phyloP scores from a whole-genome alignment of 495 filamentous ascomycete species.

The Neurospora tetrasperma region DNA sequence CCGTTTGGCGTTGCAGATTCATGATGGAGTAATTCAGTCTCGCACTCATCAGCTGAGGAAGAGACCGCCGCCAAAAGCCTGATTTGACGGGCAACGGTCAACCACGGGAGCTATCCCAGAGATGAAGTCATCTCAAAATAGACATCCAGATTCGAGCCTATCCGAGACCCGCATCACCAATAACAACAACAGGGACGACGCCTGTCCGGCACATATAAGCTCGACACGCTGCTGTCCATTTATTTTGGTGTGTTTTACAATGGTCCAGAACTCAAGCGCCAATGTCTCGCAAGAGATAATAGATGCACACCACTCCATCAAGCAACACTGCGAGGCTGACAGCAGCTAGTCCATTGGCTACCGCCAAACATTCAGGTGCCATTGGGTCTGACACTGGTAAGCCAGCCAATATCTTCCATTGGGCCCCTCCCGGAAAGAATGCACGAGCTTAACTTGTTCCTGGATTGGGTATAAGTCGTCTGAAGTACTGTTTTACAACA shows the following conservation, averaged over 20 bases:
- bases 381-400: background rate
- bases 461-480: conserved; percentile 6
- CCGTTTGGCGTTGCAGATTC: background rate
- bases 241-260: background rate
- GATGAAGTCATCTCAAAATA: background rate
- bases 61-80: background rate
- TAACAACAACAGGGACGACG: background rate
- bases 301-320: background rate
- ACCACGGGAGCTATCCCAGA: background rate
- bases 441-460: conserved; percentile 8
- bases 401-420: background rate
- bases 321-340: background rate
- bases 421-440: background rate
- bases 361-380: background rate
- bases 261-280: background rate
- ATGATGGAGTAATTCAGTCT: background rate
- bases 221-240: background rate
- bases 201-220: background rate
- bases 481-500: background rate
- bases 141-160: background rate
- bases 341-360: background rate
- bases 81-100: background rate
- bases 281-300: background rate
- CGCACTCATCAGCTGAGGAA: background rate
- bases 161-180: background rate